Evolutionary conservation across 2,329 filamentous ascomycete genomes (phyloP), one percentile per base, ranked within the genome.

Genomic region (Colletotrichum orchidophilum): DNA sequence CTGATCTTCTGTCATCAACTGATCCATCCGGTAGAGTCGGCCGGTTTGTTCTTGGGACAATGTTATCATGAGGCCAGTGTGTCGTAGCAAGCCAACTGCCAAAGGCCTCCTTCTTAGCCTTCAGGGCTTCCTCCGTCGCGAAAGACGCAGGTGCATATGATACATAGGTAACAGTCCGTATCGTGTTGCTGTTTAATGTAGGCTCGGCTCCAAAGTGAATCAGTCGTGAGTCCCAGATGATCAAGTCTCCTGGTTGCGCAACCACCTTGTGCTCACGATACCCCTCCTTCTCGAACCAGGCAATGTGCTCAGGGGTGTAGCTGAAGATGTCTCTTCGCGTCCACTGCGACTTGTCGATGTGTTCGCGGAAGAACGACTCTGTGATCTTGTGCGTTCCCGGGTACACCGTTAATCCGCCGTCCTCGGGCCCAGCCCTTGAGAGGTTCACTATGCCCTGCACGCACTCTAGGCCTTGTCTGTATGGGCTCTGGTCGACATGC

Each of bases 51-150:
- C 77, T 74, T 18, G 71, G 64, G 5, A 77, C 78, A 50, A 84
- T 81, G 62, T 84, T 83, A 74, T 79, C 77, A 63, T 80, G 77
- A 11, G 78, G 78, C 78, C 78, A 79, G 55, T 80, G 77, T 1
- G 78, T 79, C 1, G 78, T 80, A 0, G 68, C 75, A 2, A 74
- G 67, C 29, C 61, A 78, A 2, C 52, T 61, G 26, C 75, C 57
- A 53, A 81, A 80, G 5, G 76, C 73, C 18, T 52, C 6, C 9
- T 33, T 58, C 50, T 72, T 72, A 1, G 63, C 63, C 7, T 64
- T 60, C 3, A 80, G 66, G 1, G 70, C 73, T 26, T 79, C 78
- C 18, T 50, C 27, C 4, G 75, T 78, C 1, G 82, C 82, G 53
- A 83, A 81, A 46, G 75, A 75, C 1, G 71, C 62, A 2, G 81